These are phyloP conservation scores for Ajuga chamaepitys DNA, from an alignment of 257 asterid genomes.

Conservation along the genomic window DNA sequence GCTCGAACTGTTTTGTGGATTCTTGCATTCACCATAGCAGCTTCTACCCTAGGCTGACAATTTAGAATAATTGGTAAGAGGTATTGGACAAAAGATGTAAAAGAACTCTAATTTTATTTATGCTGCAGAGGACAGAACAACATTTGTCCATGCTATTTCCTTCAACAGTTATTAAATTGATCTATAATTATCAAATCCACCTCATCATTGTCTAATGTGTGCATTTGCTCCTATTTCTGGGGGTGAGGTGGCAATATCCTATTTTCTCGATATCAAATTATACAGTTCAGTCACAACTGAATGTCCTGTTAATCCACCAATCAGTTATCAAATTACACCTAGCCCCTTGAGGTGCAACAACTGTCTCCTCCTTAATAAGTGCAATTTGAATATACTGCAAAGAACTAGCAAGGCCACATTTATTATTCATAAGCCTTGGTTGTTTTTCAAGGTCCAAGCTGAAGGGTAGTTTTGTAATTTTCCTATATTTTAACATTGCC, in stretches of 20 bases:
- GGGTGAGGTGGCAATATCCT: background rate
- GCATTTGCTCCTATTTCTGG: background rate
- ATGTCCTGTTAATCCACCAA: background rate
- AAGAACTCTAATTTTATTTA: background rate
- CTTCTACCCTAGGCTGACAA: conserved; percentile 92
- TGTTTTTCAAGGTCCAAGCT: background rate
- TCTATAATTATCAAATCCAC: background rate
- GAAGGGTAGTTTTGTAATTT: background rate
- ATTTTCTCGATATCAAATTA: background rate
- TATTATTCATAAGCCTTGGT: background rate
- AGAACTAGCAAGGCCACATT: background rate
- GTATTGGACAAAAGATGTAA: background rate
- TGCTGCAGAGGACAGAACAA: background rate
- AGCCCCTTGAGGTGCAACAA: background rate
- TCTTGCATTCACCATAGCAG: conserved; percentile 98
- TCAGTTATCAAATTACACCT: background rate
- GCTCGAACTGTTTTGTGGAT: conserved; percentile 81
- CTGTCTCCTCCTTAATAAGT: background rate
- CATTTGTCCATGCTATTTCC: background rate
- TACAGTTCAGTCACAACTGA: background rate
- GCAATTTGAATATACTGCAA: background rate
- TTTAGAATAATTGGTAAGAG: conserved; percentile 10
- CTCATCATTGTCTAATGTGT: background rate
- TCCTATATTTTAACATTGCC: background rate
- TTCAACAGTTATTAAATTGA: background rate